Evolutionary conservation across 441 rosid genomes (phyloP).

Genomic region (Populus hybrid): DNA sequence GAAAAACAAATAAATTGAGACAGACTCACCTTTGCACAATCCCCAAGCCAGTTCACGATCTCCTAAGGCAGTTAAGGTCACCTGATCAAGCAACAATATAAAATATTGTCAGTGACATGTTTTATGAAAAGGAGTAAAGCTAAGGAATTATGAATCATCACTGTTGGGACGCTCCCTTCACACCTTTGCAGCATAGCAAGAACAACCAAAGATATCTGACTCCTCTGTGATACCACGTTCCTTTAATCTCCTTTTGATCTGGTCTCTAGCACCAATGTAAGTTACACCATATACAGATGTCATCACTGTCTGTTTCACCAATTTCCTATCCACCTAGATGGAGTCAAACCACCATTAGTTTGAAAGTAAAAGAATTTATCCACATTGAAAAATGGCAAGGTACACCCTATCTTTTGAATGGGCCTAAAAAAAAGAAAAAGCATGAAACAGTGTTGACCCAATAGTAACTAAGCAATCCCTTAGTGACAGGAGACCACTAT

Average conservation of each 20-base stretch:
- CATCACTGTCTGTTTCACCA: slow-evolving; percentile 99
- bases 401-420: not conserved
- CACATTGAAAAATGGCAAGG: not conserved
- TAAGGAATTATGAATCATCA: not conserved
- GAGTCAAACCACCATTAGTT: slow-evolving; percentile 28
- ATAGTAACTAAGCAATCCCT: not conserved
- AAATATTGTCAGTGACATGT: slow-evolving; percentile 9
- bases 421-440: not conserved
- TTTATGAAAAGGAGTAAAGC: not conserved
- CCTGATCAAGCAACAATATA: slow-evolving; percentile 42
- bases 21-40: slow-evolving; percentile 77
- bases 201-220: slow-evolving; percentile 47
- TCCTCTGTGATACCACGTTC: slow-evolving; percentile 75
- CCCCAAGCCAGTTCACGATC: slow-evolving; percentile 97
- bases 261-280: slow-evolving; percentile 89
- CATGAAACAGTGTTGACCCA: not conserved
- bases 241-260: slow-evolving; percentile 85
- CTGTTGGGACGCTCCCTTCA: slow-evolving; percentile 11
- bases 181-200: slow-evolving; percentile 98
- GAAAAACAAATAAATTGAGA: slow-evolving; percentile 8
- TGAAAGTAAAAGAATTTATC: not conserved
- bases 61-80: slow-evolving; percentile 78
- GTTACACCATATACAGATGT: slow-evolving; percentile 97
- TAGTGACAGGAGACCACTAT: not conserved
- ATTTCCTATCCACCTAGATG: slow-evolving; percentile 86